A percentile compares a stretch with the other conserved stretches of the same genome.
phyloP scores from a whole-genome alignment of 2,329 filamentous ascomycete species.

The Thermothelomyces thermophilus region DNA sequence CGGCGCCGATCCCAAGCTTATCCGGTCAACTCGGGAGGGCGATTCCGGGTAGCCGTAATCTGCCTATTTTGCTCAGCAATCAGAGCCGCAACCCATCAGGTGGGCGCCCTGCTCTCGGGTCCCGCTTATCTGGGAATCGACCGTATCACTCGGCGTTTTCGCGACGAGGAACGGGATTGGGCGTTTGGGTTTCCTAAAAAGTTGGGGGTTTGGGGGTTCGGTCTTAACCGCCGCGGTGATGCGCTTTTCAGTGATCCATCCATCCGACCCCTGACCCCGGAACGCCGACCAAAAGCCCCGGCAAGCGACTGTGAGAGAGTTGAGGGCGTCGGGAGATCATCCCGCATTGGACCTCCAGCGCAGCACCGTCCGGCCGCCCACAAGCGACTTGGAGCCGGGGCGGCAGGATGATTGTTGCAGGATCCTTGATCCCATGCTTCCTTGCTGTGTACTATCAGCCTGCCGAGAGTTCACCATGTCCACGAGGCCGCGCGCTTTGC shows the following conservation, averaged over 20 bases:
- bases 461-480: too few species aligned
- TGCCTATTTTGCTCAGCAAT: slow-evolving; percentile 21
- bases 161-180: too few species aligned
- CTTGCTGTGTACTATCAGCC: too few species aligned
- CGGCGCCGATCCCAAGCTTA: slow-evolving; percentile 8
- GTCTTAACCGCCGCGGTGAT: too few species aligned
- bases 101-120: not conserved
- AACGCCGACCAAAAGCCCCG: too few species aligned
- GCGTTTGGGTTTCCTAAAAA: not conserved
- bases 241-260: too few species aligned
- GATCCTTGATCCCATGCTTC: not conserved
- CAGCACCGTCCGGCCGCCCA: not conserved
- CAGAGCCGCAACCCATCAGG: slow-evolving; percentile 23
- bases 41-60: slow-evolving; percentile 15
- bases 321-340: slow-evolving; percentile 12
- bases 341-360: slow-evolving; percentile 11
- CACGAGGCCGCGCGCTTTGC: too few species aligned
- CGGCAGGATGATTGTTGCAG: slow-evolving; percentile 11
- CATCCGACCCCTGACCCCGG: too few species aligned
- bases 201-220: too few species aligned
- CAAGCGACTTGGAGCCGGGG: slow-evolving; percentile 2
- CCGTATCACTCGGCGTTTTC: not conserved
- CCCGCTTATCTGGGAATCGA: not conserved
- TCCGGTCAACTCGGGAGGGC: slow-evolving; percentile 13
- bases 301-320: not conserved